Base-by-base conservation (phyloP, 345 rosid species). In the Gossypium herbaceum region DNA sequence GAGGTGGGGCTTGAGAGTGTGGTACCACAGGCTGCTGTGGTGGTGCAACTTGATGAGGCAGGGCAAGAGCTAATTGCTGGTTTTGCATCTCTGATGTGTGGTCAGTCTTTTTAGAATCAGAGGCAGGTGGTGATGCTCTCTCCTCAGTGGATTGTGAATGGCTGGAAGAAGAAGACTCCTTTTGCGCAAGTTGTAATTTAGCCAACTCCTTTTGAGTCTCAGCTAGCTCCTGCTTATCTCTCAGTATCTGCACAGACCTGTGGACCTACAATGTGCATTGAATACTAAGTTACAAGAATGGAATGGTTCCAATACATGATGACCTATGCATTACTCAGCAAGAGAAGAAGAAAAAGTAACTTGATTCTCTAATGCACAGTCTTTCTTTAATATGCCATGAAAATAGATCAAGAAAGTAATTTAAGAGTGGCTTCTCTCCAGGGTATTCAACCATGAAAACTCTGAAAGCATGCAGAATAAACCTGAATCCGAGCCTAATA, bases 171-270 rank as follows among this genome's bases (percentile, higher is more conserved):
- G 96, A 78, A 50, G 98, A 86, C 57, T 90, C 99, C 81, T 93
- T 96, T 77, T 88, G 95, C 59, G 44, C 95, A 81, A 92, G 89
- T 74, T 96, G 99, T 79, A 96, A 91, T 85, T 90, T 96, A 47
- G 94, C 95, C 51, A 96, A 77, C 77, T 93, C 98, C 81, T 96
- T 96, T 75, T 96, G 97, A 24, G 98, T 74, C 7, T 96, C 99
- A n/a, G 94, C 94, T 73, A 93, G 91, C 81, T 96, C 99, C 88
- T 96, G 99, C 82, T 93, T 96, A 83, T 96, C 99, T 80, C 99
- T 89, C 11, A 96, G 82, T 77, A 96, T 89, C 87, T 96, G 99
- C 73, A 96, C 95, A 58, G 99, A 96, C 81, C 98, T 88, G 78
- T 93, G 97, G 77, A 96, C 98, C 99, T 96, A 85, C 78, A 86